Percentiles rank a stretch among this genome's conserved stretches.
Conservation (phyloP, 805 yeast genomes). For the Pichia deserticola region DNA sequence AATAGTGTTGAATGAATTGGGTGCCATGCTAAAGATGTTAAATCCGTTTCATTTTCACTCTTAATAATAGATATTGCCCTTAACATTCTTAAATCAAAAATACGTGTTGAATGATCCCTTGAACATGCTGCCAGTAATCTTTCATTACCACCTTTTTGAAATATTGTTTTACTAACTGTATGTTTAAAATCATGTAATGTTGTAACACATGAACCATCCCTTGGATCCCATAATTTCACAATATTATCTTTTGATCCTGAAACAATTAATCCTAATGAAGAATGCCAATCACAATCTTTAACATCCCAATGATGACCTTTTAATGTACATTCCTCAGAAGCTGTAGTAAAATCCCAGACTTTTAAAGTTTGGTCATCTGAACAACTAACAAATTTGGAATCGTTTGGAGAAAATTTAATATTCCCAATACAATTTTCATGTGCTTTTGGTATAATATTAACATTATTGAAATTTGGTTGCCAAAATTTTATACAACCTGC, state of each 20-base stretch:
- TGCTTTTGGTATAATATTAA: conserved; percentile 62
- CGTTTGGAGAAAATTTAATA: conserved; percentile 83
- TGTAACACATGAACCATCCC: conserved; percentile 63
- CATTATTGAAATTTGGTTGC: conserved; percentile 98
- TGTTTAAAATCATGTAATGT: conserved; percentile 91
- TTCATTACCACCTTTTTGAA: conserved; percentile 66
- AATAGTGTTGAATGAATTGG: conserved; percentile 76
- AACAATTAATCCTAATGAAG: conserved; percentile 74
- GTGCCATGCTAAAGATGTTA: conserved; percentile 86
- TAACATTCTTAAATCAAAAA: conserved; percentile 85
- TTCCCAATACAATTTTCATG: conserved; percentile 83
- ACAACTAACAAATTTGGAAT: conserved; percentile 85
- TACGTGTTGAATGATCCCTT: conserved; percentile 79
- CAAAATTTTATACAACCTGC: conserved; percentile 88
- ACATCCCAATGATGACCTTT: conserved; percentile 99
- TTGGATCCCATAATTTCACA: conserved; percentile 94
- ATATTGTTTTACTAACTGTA: conserved; percentile 78
- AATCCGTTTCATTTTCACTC: conserved; percentile 69
- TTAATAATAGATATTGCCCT: conserved; percentile 64
- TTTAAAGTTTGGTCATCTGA: conserved; percentile 88
- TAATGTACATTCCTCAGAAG: conserved; percentile 69
- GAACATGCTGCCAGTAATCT: conserved; percentile 77
- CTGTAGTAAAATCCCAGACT: conserved; percentile 91
- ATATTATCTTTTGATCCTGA: conserved; percentile 94
- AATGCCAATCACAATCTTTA: conserved; percentile 96